Percentiles rank a stretch among this genome's conserved stretches.
Evolutionary conservation across 306 rosid species (phyloP).

Genomic region (Medicago truncatula): MtrunA17r5.0-ANR NC_053046.1:2846501-2847000

Average conservation of each 20-base stretch:
- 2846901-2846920: conserved; percentile 87
- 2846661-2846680: conserved; percentile 73
- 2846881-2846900: conserved; percentile 81
- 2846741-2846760: conserved; percentile 76
- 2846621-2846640: conserved; percentile 92
- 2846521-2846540: conserved; percentile 87
- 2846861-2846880: conserved; percentile 87
- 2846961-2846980: conserved; percentile 82
- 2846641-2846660: conserved; percentile 81
- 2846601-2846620: conserved; percentile 97
- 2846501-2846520: conserved; percentile 81
- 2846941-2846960: conserved; percentile 77
- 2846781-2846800: conserved; percentile 48
- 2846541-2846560: conserved; percentile 77
- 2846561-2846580: conserved; percentile 95
- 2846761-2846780: conserved; percentile 50
- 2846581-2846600: conserved; percentile 96
- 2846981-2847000: conserved; percentile 64
- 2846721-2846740: conserved; percentile 76
- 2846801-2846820: conserved; percentile 38
- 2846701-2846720: conserved; percentile 56
- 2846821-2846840: conserved; percentile 43
- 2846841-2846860: conserved; percentile 74
- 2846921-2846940: conserved; percentile 78
- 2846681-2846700: conserved; percentile 69